Percentiles rank a stretch among this genome's conserved stretches.
phyloP scores from a whole-genome alignment of 1,139 yeast genomes.

The Geotrichum restrictum region DNA sequence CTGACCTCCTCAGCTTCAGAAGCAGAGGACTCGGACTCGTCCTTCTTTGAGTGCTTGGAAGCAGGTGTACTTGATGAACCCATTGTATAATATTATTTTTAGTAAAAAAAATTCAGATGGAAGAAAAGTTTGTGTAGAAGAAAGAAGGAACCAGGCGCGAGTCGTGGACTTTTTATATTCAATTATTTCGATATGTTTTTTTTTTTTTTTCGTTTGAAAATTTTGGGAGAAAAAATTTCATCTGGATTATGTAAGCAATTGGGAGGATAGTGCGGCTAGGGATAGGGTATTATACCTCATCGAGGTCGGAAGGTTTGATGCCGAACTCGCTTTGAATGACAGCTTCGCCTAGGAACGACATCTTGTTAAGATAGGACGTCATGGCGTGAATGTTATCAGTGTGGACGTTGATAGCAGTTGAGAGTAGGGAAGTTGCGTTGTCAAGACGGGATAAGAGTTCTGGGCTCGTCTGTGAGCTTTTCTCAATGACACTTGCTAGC shows the following conservation, averaged over 20 bases:
- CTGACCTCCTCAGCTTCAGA: slow-evolving; percentile 33
- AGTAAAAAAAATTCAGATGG: background rate
- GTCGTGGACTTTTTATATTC: background rate
- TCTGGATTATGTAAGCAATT: background rate
- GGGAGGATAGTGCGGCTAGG: slow-evolving; percentile 1
- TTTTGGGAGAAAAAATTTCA: slow-evolving; percentile 2
- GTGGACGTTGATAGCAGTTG: slow-evolving; percentile 26
- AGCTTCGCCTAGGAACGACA: slow-evolving; percentile 25
- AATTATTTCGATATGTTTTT: background rate
- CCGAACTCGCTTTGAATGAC: slow-evolving; percentile 31
- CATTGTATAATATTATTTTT: slow-evolving; percentile 7
- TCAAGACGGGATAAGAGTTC: slow-evolving; percentile 18
- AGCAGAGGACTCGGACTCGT: slow-evolving; percentile 34
- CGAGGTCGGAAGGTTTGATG: slow-evolving; percentile 32
- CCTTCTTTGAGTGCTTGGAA: slow-evolving; percentile 31
- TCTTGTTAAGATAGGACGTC: slow-evolving; percentile 28
- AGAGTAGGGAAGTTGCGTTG: slow-evolving; percentile 8
- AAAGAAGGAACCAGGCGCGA: slow-evolving; percentile 7
- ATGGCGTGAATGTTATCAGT: slow-evolving; percentile 35
- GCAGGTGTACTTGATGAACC: slow-evolving; percentile 29
- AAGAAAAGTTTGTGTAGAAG: slow-evolving; percentile 11
- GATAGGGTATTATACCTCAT: slow-evolving; percentile 6
- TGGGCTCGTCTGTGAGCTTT: slow-evolving; percentile 32
- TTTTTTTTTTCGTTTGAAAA: background rate
- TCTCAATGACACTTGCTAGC: slow-evolving; percentile 26